Evolutionary conservation across 257 asterid species (phyloP).

Genomic region (Solanum commersonii): DNA sequence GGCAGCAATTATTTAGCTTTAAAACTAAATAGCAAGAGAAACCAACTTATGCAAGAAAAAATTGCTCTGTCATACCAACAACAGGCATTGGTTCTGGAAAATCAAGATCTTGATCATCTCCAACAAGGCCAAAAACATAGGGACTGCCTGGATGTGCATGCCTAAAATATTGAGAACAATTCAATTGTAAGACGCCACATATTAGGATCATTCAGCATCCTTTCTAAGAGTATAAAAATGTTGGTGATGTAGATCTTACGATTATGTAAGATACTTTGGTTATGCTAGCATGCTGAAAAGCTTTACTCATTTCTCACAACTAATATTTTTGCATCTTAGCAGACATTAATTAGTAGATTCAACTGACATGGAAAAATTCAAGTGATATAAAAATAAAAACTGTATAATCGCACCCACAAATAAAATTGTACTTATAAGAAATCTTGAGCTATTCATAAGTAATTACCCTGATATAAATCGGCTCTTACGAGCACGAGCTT

Average conservation of each 20-base stretch:
- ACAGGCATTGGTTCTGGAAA: conserved; percentile 99
- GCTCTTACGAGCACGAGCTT: conserved; percentile 89
- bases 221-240: neutral
- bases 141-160: conserved; percentile 99
- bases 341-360: neutral
- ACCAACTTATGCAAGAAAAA: neutral
- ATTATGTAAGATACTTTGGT: neutral
- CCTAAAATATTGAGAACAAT: conserved; percentile 33
- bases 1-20: neutral
- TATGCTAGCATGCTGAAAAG: neutral
- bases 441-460: neutral
- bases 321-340: neutral
- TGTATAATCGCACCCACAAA: neutral
- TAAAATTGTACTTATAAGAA: neutral
- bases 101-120: conserved; percentile 80
- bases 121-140: conserved; percentile 93
- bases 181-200: neutral
- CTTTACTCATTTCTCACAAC: neutral
- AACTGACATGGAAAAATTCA: neutral
- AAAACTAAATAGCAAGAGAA: neutral
- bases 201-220: neutral
- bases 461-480: conserved; percentile 96
- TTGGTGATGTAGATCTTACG: neutral
- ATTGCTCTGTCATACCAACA: conserved; percentile 45
- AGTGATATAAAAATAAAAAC: neutral